Evolutionary conservation across 148 eudicot species (phyloP).

Genomic region (Hydrangea macrophylla): DNA sequence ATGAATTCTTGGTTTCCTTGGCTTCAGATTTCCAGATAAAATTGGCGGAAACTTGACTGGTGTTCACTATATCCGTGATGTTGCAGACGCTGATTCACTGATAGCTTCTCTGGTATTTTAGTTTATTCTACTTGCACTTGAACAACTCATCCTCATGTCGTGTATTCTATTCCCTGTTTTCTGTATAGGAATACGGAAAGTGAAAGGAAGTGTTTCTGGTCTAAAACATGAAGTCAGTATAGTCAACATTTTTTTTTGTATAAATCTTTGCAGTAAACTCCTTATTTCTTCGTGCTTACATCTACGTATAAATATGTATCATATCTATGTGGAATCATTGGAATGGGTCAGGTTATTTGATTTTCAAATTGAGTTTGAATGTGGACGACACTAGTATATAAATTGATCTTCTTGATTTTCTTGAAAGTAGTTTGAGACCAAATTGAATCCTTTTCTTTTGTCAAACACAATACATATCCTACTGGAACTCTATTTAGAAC

Average conservation of each 20-base stretch:
- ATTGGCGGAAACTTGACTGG: conserved; percentile 93
- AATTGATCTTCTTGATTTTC: neutral
- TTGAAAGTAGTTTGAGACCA: no score
- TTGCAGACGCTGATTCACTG: conserved; percentile 87
- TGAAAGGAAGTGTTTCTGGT: conserved; percentile 4
- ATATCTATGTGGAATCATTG: no score
- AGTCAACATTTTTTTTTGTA: neutral
- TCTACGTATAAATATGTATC: neutral
- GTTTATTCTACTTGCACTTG: neutral
- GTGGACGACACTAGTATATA: neutral
- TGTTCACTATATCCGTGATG: conserved; percentile 94
- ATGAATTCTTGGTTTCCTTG: conserved; percentile 1
- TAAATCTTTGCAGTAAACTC: no score
- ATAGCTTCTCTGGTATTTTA: conserved; percentile 74
- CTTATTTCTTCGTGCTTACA: neutral
- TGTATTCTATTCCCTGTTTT: neutral
- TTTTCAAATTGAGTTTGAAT: neutral
- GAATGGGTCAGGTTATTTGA: neutral
- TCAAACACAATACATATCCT: no score
- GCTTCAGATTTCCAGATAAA: conserved; percentile 80
- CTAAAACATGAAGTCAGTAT: neutral
- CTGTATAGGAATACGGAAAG: neutral
- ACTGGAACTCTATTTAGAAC: no score
- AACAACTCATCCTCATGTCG: neutral
- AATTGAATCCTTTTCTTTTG: no score